These are phyloP conservation scores for Penicillium brevicompactum DNA, from an alignment of 2,329 filamentous ascomycete genomes.

Conservation along the genomic window DNA sequence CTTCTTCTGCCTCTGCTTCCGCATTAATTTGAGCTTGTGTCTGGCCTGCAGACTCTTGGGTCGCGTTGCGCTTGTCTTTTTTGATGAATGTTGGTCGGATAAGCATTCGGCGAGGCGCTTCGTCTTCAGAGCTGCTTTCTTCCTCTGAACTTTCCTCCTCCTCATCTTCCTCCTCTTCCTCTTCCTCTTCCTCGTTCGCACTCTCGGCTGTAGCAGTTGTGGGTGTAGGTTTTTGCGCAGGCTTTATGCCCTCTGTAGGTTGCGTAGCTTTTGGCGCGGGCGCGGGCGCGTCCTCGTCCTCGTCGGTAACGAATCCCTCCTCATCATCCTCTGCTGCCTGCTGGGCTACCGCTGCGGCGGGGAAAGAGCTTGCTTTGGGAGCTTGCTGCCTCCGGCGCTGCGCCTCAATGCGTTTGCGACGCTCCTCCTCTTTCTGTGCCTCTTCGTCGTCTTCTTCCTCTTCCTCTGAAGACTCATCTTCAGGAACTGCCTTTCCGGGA, in stretches of 20 bases:
- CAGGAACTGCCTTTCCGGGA: constrained; percentile 71
- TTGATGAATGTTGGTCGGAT: constrained; percentile 69
- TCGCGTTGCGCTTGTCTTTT: constrained; percentile 56
- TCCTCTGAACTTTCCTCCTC: constrained; percentile 56
- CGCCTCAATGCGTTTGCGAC: constrained; percentile 35
- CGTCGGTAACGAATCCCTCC: constrained; percentile 64
- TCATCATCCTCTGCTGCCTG: constrained; percentile 49
- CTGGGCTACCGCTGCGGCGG: constrained; percentile 29
- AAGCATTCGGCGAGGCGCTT: constrained; percentile 57
- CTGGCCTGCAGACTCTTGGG: constrained; percentile 24
- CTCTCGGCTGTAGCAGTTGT: constrained; percentile 36
- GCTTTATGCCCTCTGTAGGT: constrained; percentile 14
- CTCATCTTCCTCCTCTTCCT: constrained; percentile 58
- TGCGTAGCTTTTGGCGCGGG: constrained; percentile 17
- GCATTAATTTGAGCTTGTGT: constrained; percentile 22
- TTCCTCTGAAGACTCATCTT: constrained; percentile 53
- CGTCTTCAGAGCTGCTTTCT: constrained; percentile 58
- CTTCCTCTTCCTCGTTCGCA: constrained; percentile 46
- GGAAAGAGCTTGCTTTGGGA: constrained; percentile 45
- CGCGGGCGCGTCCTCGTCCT: constrained; percentile 38
- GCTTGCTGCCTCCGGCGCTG: constrained; percentile 47
- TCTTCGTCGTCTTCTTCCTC: constrained; percentile 61
- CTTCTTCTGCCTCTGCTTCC: constrained; percentile 46
- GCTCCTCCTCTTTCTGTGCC: constrained; percentile 58
- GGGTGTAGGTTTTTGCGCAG: constrained; percentile 21